Conservation (phyloP, 2,329 filamentous ascomycete genomes). For the Nannizziopsis barbatae region DNA sequence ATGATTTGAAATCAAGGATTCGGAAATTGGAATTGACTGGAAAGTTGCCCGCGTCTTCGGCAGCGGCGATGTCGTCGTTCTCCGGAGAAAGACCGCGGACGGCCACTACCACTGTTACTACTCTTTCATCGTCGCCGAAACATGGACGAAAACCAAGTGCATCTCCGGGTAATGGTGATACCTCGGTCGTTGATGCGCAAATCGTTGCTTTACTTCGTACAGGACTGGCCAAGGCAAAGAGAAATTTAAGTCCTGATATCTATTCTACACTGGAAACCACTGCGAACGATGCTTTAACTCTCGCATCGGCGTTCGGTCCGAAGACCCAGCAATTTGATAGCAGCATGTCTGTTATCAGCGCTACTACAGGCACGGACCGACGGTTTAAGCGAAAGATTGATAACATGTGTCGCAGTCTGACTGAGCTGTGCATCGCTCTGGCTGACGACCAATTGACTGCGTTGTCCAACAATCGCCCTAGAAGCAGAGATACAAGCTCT, state of each 20-base stretch:
- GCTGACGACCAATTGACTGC: conserved; percentile 45
- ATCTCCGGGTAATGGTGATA: conserved; percentile 24
- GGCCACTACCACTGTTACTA: conserved; percentile 82
- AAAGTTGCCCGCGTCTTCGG: conserved; percentile 72
- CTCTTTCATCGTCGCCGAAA: conserved; percentile 80
- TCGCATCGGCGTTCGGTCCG: conserved; percentile 67
- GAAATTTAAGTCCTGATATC: conserved; percentile 56
- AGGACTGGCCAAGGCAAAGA: conserved; percentile 67
- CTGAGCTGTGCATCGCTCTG: conserved; percentile 79
- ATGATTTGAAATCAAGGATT: conserved; percentile 89
- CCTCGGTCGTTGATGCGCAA: conserved; percentile 41
- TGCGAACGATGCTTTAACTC: conserved; percentile 65
- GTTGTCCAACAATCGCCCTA: conserved; percentile 20
- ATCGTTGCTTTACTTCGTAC: conserved; percentile 68
- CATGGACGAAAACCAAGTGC: conserved; percentile 46
- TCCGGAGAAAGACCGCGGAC: conserved; percentile 77
- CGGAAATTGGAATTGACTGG: conserved; percentile 80
- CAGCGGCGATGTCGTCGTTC: conserved; percentile 61
- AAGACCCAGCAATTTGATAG: conserved; percentile 45
- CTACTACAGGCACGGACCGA: conserved; percentile 51
- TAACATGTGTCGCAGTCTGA: conserved; percentile 81
- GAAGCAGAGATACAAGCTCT: conserved; percentile 22
- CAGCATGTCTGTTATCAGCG: conserved; percentile 28
- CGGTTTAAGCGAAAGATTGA: conserved; percentile 84
- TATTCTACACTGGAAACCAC: conserved; percentile 71